Base-by-base conservation (phyloP, 2,329 filamentous ascomycete species). In the Aspergillus sp. region DNA sequence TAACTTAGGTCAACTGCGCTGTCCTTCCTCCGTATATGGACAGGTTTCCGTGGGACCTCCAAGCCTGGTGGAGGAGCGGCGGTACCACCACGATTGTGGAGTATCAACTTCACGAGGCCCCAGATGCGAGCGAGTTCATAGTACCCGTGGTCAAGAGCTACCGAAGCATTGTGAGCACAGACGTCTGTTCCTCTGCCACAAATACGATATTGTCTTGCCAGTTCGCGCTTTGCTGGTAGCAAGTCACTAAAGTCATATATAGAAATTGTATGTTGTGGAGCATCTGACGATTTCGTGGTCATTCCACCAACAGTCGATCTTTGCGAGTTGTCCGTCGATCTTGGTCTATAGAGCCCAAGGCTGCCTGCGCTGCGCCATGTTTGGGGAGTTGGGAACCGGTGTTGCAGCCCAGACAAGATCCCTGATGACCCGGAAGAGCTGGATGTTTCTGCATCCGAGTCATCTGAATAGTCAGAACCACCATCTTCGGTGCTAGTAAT, bases 141-240 rank as follows among this genome's bases (percentile, higher is more conserved):
- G 57, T 84, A 82, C 4, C 87, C 89, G 60, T 87, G 80, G 56
- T 83, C 85, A 59, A 84, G 80, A 8, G 93, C 92, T 43, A 95
- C 84, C 1, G 75, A 73, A 8, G 91, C 89, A 68, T 99, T 99
- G 63, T 95, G 87, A 42, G 82, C 79, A 70, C 93, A 97, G 3
- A 96, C 84, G 35, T 87, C 82, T n/a, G 85, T 82, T 1, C 88
- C 87, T 55, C 91, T 85, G 3, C 91, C 91, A 67, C 94, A 92
- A 13, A 96, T 88, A 20, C 81, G 82, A 70, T 97, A 99, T 59
- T 88, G 83, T 52, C 84, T 77, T 2, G 91, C 94, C 55, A 96
- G 81, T 50, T 84, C 80, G 53, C 81, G 81, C 68, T 91, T 94
- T 2, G 89, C 88, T 0, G 92, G 92, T n/a, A 96, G 73, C 11